Conservation (phyloP, 192 early-diverging fungal species). For the Backusella parvicylindrica region DNA sequence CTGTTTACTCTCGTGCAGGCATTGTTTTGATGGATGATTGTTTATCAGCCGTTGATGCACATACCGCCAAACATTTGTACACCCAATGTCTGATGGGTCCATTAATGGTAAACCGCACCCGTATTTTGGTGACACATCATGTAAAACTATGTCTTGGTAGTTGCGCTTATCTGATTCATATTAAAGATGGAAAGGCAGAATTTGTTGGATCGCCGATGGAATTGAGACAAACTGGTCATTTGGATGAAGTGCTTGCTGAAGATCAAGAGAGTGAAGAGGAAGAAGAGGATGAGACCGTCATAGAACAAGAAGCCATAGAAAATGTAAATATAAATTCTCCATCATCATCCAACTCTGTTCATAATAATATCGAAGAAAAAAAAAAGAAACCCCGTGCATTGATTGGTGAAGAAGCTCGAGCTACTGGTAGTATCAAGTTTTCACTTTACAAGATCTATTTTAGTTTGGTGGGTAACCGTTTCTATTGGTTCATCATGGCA, state of each 20-base stretch:
- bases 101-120: constrained; percentile 75
- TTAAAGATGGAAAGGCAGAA: constrained; percentile 42
- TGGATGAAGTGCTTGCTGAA: constrained; percentile 34
- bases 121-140: constrained; percentile 86
- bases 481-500: constrained; percentile 58
- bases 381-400: constrained; percentile 36
- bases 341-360: not conserved
- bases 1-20: constrained; percentile 71
- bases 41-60: constrained; percentile 84
- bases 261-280: constrained; percentile 16
- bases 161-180: constrained; percentile 50
- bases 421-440: constrained; percentile 75
- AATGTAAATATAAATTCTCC: not conserved
- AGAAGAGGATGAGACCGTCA: not conserved
- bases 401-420: constrained; percentile 51
- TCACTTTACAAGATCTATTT: constrained; percentile 78
- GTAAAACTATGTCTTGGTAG: constrained; percentile 50
- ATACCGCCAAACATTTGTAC: constrained; percentile 80
- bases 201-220: constrained; percentile 32
- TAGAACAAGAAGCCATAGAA: not conserved
- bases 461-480: constrained; percentile 53
- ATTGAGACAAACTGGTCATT: constrained; percentile 26
- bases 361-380: not conserved
- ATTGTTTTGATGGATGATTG: constrained; percentile 82
- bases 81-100: constrained; percentile 71